Evolutionary conservation across 805 yeast genomes (phyloP), one percentile per base, ranked within the genome.

Genomic region (Candida tallmaniae): DNA sequence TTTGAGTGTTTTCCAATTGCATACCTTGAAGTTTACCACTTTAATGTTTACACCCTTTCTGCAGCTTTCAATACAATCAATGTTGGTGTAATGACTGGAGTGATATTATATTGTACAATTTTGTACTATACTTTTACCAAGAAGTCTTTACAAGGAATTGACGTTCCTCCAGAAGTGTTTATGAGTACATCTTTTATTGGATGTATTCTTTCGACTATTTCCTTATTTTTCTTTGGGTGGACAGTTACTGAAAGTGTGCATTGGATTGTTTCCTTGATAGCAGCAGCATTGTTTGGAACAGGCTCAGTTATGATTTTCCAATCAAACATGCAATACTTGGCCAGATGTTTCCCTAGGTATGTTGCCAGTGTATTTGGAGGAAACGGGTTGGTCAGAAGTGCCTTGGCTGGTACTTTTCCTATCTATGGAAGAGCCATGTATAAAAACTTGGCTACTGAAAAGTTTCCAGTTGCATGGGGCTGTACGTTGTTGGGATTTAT

Each of bases 1-100:
- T 74, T 78, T 45, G 83, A 79, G 52, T 77, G 76, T 4, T 75
- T 74, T 55, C 84, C 85, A 7, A 59, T 77, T 23, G 76, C 74
- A 2, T 79, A 70, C 32, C 14, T 27, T 15, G 71, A 63, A 2
- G 47, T 62, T 15, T 62, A 74, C 42, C 48, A 61, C 21, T 78
- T 78, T 52, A 65, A 73, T 4, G 46, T 63, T 16, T 62, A 75
- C 21, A 74, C 70, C 34, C 40, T 52, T 51, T 82, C 83, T 11
- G 36, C 22, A 13, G 30, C 44, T 20, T 40, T 29, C 20, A 24
- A 24, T 23, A 11, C 38, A 16, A 33, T 37, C 10, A 32, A 27
- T 23, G 26, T 37, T 2, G 44, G 44, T 5, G 32, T 34, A 9
- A 16, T 28, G 6, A 4, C 31, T 4, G 40, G 40, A 11, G 31